A percentile compares a stretch with the other conserved stretches of the same genome.
Conservation (phyloP, 2,329 filamentous ascomycete genomes). For the Dissoconium aciculare region DNA sequence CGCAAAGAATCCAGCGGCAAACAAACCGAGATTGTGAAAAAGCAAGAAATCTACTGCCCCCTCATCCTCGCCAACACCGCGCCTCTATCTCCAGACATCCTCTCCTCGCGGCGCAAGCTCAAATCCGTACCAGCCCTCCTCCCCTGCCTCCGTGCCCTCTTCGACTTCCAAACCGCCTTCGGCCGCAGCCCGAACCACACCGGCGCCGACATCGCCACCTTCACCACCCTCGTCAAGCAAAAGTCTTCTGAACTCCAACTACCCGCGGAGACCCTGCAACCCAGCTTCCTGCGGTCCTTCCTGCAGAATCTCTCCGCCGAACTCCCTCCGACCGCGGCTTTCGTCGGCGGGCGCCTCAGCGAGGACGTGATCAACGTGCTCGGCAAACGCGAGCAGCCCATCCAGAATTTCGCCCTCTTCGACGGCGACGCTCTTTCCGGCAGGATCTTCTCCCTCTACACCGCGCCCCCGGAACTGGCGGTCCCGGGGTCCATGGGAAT, state of each 20-base stretch:
- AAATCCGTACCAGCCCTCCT: constrained; percentile 68
- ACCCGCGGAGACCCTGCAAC: constrained; percentile 30
- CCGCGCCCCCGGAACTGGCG: constrained; percentile 17
- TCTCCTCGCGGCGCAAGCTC: constrained; percentile 51
- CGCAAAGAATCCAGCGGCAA: constrained; percentile 52
- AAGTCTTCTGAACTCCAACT: constrained; percentile 54
- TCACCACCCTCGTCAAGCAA: constrained; percentile 62
- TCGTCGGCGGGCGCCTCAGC: constrained; percentile 76
- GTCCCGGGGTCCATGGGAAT: too few relatives aligned
- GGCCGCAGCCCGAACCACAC: constrained; percentile 33
- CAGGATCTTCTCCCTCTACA: constrained; percentile 56
- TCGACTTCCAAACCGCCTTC: constrained; percentile 55
- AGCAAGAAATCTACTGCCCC: constrained; percentile 79
- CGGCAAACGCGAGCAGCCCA: constrained; percentile 77
- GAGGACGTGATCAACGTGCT: constrained; percentile 97
- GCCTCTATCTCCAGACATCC: constrained; percentile 52
- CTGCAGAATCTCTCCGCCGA: constrained; percentile 75
- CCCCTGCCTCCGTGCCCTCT: constrained; percentile 74
- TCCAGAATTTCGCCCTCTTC: constrained; percentile 89
- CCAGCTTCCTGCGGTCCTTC: constrained; percentile 64
- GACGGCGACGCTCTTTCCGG: constrained; percentile 70
- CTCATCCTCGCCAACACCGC: constrained; percentile 74
- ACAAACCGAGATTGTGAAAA: constrained; percentile 71
- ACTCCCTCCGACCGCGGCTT: constrained; percentile 71
- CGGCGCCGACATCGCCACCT: constrained; percentile 54